Evolutionary conservation across 352 stramenopile genomes (phyloP), one percentile per base, ranked within the genome.

Genomic region (Peronospora tabacina): DNA sequence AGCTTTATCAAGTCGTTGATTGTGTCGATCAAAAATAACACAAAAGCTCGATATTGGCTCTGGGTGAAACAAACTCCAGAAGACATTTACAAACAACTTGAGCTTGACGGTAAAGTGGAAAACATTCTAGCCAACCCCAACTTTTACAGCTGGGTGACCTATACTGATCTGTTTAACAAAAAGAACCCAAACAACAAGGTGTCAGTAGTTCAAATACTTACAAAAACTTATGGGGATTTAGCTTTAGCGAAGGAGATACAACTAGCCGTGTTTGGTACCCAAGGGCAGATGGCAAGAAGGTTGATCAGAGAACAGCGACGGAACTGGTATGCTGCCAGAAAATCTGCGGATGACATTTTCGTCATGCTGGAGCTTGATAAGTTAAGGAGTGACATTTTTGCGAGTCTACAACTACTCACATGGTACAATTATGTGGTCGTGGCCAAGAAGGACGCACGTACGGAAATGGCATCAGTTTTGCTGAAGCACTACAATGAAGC

Each of bases 151-250:
- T 61, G 34, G 38, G n/a, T 13, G 7, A 41, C 30, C 1, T 60
- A 46, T 45, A n/a, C 55, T 19, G 26, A 49, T 30, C 7, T 55
- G 29, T 17, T 44, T 30, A 59, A 54, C 17, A 53, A 38, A 19
- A 42, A 55, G 15, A 38, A 59, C 19, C 52, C 43, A 2, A 34
- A 26, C 19, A 44, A 48, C 17, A 26, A 39, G n/a, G 30, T 53
- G 37, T 29, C 30, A 7, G 49, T 59, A 35, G 15, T 33, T n/a
- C 20, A 9, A 1, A 34, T 44, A 2, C 38, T 59, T 5, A 40
- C 22, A 2, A 40, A 49, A 6, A 49, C 29, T 13, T 59, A 59
- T 38, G 37, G 36, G 12, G 44, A 54, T 16, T 49, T 48, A 22
- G 33, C 42, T 15, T 1, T 58, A 20, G 42, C 34, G 3, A 37